Conservation (phyloP, 305 asterid species). For the Ilex paraguariensis region DNA sequence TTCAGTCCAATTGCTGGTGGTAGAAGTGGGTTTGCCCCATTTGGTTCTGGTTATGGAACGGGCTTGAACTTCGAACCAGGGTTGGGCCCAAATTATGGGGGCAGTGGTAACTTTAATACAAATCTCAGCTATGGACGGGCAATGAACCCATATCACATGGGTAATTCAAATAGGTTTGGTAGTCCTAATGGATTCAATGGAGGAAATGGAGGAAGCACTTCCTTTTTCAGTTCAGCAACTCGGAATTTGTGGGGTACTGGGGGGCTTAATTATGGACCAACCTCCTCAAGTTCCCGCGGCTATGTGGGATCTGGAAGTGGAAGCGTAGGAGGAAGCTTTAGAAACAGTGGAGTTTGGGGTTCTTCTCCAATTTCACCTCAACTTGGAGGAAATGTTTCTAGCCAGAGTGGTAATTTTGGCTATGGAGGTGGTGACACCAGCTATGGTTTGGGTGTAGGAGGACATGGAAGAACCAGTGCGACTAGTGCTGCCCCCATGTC, state of each 20-base stretch:
- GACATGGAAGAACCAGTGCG: slow-evolving; percentile 20
- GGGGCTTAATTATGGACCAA: slow-evolving; percentile 25
- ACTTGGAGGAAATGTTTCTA: not conserved
- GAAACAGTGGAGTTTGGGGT: slow-evolving; percentile 29
- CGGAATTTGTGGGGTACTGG: slow-evolving; percentile 40
- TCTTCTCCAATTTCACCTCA: slow-evolving; percentile 6
- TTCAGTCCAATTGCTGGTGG: slow-evolving; percentile 26
- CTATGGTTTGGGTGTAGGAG: slow-evolving; percentile 18
- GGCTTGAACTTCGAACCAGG: slow-evolving; percentile 38
- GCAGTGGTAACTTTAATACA: slow-evolving; percentile 25
- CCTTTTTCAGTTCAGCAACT: slow-evolving; percentile 31
- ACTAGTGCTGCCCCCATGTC: slow-evolving; percentile 13
- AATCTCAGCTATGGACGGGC: slow-evolving; percentile 38
- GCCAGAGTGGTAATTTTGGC: slow-evolving; percentile 4
- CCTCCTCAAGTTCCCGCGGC: slow-evolving; percentile 17
- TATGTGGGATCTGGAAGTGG: slow-evolving; percentile 22
- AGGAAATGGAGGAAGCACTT: slow-evolving; percentile 34
- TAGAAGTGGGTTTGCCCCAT: slow-evolving; percentile 30
- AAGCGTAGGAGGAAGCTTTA: slow-evolving; percentile 10
- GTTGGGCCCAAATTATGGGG: slow-evolving; percentile 30
- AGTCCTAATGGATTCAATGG: slow-evolving; percentile 32
- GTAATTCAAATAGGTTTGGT: slow-evolving; percentile 31
- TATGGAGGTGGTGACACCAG: slow-evolving; percentile 23
- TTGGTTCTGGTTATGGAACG: slow-evolving; percentile 28
- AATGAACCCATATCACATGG: slow-evolving; percentile 26